phyloP scores from a whole-genome alignment of 176 grass and related monocot genomes.

The Cenchrus americanus region DNA sequence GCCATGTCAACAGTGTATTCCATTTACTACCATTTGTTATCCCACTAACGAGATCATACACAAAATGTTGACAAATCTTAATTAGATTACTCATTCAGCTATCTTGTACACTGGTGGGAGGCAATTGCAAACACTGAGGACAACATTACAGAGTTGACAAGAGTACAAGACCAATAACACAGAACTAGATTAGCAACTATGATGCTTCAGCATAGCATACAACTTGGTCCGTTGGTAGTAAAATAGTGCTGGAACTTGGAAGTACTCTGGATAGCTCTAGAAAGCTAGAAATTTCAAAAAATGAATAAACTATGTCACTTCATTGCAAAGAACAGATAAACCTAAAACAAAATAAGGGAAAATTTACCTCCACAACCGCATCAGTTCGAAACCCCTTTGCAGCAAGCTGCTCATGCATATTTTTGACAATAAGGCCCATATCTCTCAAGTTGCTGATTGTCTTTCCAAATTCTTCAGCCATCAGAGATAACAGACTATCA shows the following conservation, averaged over 20 bases:
- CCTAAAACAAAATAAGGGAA: not conserved
- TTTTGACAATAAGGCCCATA: constrained; percentile 69
- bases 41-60: not conserved
- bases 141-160: constrained; percentile 7
- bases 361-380: constrained; percentile 71
- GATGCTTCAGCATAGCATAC: constrained; percentile 18
- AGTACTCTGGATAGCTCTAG: not conserved
- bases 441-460: constrained; percentile 66
- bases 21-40: constrained; percentile 10
- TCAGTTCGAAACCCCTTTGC: constrained; percentile 57
- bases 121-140: constrained; percentile 19
- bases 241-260: not conserved
- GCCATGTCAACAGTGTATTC: not conserved
- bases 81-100: constrained; percentile 19
- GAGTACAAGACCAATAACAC: not conserved
- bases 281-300: constrained; percentile 27
- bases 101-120: constrained; percentile 15
- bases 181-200: constrained; percentile 24
- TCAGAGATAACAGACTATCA: constrained; percentile 55
- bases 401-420: constrained; percentile 75
- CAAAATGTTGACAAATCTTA: not conserved
- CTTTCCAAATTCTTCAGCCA: constrained; percentile 77
- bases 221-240: constrained; percentile 19
- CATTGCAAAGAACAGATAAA: constrained; percentile 18
- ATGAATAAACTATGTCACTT: constrained; percentile 25